Evolutionary conservation across 2,329 filamentous ascomycete species (phyloP).

Genomic region (Myriosclerotinia duriaeana): DNA sequence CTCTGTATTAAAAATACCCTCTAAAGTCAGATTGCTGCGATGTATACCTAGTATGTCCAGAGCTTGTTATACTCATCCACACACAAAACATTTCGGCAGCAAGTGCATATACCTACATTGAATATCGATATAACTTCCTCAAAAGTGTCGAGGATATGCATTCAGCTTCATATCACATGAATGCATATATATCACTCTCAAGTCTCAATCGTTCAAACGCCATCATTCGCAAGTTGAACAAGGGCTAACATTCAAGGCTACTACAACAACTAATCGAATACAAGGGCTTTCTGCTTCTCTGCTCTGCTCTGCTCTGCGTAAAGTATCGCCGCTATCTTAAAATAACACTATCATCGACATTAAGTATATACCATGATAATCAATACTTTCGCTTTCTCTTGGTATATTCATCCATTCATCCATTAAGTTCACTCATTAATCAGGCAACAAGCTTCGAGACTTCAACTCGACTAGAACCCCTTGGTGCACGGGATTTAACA

Average conservation of each 20-base stretch:
- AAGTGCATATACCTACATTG: background rate
- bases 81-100: background rate
- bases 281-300: slow-evolving; percentile 16
- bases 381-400: slow-evolving; percentile 16
- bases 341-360: slow-evolving; percentile 7
- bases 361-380: slow-evolving; percentile 11
- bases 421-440: background rate
- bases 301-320: background rate
- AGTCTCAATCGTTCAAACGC: too few relatives aligned
- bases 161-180: background rate
- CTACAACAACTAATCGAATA: slow-evolving; percentile 16
- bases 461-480: background rate
- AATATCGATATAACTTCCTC: background rate
- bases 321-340: slow-evolving; percentile 11
- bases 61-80: background rate
- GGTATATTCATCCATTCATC: background rate
- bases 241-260: slow-evolving; percentile 18
- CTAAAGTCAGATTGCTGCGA: too few relatives aligned
- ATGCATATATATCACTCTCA: background rate
- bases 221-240: background rate
- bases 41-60: background rate
- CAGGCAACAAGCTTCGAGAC: slow-evolving; percentile 3
- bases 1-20: too few relatives aligned
- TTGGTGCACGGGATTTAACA: background rate
- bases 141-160: too few relatives aligned